Evolutionary conservation across 2,329 filamentous ascomycete species (phyloP).

Genomic region (Clarireedia hainanense): DNA sequence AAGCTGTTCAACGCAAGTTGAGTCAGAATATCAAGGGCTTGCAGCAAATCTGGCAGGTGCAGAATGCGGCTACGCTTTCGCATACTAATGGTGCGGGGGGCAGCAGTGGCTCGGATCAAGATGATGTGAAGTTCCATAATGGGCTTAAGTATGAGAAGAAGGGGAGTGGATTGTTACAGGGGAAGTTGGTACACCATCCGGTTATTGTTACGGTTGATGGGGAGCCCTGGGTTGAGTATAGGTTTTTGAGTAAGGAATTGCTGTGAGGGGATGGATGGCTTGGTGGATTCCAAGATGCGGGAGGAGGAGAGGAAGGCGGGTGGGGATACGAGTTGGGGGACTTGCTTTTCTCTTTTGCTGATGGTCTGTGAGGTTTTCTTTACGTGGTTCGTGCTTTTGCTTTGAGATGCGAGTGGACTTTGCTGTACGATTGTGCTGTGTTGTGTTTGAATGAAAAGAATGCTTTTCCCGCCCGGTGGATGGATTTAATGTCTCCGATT

Average conservation of each 20-base stretch:
- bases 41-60: conserved; percentile 26
- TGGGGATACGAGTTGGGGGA: no score
- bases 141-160: conserved; percentile 58
- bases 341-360: no score
- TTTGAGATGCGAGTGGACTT: no score
- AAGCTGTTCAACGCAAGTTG: conserved; percentile 22
- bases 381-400: no score
- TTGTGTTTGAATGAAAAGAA: no score
- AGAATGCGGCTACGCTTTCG: conserved; percentile 18
- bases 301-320: no score
- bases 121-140: conserved; percentile 46
- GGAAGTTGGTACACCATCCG: conserved; percentile 55
- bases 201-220: conserved; percentile 57
- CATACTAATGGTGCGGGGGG: not conserved
- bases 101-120: conserved; percentile 34
- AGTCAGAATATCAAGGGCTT: conserved; percentile 27
- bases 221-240: conserved; percentile 60
- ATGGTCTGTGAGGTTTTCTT: no score
- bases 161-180: conserved; percentile 50
- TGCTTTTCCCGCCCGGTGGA: no score
- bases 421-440: no score
- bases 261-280: not conserved
- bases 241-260: conserved; percentile 48
- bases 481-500: no score
- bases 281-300: not conserved